Conservation (phyloP, 805 yeast species). For the Candida qinlingensis region DNA sequence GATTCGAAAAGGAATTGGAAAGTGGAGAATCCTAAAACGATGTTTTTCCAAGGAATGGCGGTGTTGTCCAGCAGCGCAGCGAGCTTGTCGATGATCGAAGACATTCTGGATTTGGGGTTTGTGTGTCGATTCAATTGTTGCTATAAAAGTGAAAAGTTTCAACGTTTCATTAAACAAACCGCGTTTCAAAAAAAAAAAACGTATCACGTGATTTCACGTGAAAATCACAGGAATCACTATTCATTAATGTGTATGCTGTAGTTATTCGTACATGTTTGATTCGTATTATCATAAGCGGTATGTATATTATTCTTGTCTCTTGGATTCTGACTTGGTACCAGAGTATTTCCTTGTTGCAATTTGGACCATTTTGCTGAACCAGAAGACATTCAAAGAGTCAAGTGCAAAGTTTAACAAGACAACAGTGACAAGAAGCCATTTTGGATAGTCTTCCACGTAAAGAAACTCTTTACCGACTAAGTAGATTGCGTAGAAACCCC, state of each 20-base stretch:
- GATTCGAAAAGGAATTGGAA: constrained; percentile 74
- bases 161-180: neutral
- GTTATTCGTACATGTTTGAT: too few species aligned
- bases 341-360: constrained; percentile 56
- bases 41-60: constrained; percentile 71
- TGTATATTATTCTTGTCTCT: neutral
- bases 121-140: neutral
- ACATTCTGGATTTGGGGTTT: too few species aligned
- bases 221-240: neutral
- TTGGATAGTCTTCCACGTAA: constrained; percentile 40
- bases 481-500: constrained; percentile 79
- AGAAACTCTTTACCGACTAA: constrained; percentile 40
- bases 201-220: neutral
- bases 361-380: constrained; percentile 85
- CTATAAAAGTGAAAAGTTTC: neutral
- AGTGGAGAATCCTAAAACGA: constrained; percentile 68
- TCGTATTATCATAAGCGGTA: too few species aligned
- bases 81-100: constrained; percentile 29
- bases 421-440: constrained; percentile 42
- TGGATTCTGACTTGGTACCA: neutral
- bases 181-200: neutral
- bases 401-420: constrained; percentile 57
- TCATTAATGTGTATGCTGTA: too few species aligned
- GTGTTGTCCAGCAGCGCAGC: constrained; percentile 59
- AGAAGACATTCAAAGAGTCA: constrained; percentile 64